Conservation (phyloP, 139 green algal genomes). For the Axilococcus clingmanii region DNA sequence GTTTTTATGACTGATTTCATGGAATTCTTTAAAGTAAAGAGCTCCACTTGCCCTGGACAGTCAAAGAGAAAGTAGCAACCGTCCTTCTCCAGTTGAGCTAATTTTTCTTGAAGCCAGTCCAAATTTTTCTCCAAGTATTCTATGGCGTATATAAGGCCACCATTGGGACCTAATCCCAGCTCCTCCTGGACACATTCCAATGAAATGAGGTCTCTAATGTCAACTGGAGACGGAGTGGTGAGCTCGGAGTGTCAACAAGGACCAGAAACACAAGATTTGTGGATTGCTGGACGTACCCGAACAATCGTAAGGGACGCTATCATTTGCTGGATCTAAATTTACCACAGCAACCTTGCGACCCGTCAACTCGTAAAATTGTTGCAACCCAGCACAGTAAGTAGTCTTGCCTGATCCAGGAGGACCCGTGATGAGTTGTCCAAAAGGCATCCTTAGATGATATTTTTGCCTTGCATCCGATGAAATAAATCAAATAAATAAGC, state of each 20-base stretch:
- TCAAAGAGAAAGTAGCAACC: conserved; percentile 85
- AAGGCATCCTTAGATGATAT: conserved; percentile 58
- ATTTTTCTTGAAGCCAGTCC: conserved; percentile 82
- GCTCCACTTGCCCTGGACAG: conserved; percentile 95
- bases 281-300: too few species aligned
- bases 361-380: conserved; percentile 79
- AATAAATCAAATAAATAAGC: too few species aligned
- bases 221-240: conserved; percentile 69
- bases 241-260: too few species aligned
- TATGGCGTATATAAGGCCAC: conserved; percentile 92
- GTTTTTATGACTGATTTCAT: conserved; percentile 80
- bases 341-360: conserved; percentile 66
- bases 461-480: too few species aligned
- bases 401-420: conserved; percentile 93
- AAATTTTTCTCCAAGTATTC: conserved; percentile 95
- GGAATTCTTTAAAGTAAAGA: conserved; percentile 83
- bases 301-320: conserved; percentile 81
- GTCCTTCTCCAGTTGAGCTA: conserved; percentile 55
- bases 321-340: conserved; percentile 72
- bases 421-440: conserved; percentile 89
- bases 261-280: too few species aligned
- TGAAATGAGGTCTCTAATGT: conserved; percentile 80
- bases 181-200: conserved; percentile 80
- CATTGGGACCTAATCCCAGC: conserved; percentile 90
- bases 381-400: conserved; percentile 85